Evolutionary conservation across 1,284 basidiomycete genomes (phyloP), one percentile per base, ranked within the genome.

Genomic region (Rhodofomes roseus): DNA sequence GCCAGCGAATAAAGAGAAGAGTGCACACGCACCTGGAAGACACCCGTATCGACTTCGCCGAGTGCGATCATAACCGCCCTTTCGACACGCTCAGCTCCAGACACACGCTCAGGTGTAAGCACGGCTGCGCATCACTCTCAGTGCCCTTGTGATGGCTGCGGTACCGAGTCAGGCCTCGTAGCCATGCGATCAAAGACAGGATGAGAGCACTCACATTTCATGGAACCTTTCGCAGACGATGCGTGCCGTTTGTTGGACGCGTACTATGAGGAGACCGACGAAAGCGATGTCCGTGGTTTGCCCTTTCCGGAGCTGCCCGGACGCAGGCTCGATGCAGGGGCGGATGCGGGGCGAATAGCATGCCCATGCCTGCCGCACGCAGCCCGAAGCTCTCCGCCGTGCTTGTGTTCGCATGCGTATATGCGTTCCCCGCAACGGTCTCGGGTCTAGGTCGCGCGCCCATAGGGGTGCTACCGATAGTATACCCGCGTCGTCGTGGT

Each of bases 61-160:
- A 92, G 76, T 7, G 89, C 87, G 55, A 86, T 73, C 43, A 76
- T 74, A 75, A 89, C 85, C 4, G 90, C 88, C 43, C 89, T 90
- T 58, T 8, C 12, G 1, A 25, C 43, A 5, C 22, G 14, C 6
- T 12, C 5, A 7, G n/a, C 22, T 4, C n/a, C 20, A 11, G n/a
- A 4, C 23, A 23, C 12, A 16, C 43, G 7, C 65, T 80, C 92
- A 92, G 91, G 93, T 93, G 67, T 93, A 92, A 3, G 82, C 90
- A 48, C 89, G 90, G 90, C 55, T 79, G 79, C 0, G 80, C 84
- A 51, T 82, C 75, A 59, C 76, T 75, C 1, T 81, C 70, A 5
- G 85, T 85, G 34, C 92, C 93, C 43, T 89, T 89, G 81, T 96
- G 96, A 73, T 90, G 87, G 61, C 89, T 92, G n/a, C n/a, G n/a